Evolutionary conservation across 2,329 filamentous ascomycete genomes (phyloP), one percentile per base, ranked within the genome.

Genomic region (Thielaviopsis euricoi): DNA sequence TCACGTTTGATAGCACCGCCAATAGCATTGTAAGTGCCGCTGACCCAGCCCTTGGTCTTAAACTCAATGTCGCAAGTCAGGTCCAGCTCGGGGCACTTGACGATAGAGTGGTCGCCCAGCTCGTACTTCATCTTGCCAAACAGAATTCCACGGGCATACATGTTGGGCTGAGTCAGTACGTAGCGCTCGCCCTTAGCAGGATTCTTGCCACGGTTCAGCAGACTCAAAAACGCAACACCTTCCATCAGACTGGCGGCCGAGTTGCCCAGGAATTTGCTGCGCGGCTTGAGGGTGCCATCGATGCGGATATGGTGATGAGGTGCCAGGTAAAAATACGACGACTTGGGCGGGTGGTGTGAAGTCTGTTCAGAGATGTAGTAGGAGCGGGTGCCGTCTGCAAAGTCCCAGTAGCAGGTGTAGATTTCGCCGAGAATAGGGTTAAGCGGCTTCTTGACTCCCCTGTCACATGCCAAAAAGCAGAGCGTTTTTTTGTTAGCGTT

Each of bases 121-220:
- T 98, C 93, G 71, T 97, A 98, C 71, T 96, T 97, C 93, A 98
- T 97, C 71, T 96, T 97, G 53, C 93, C 93, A 66, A 98, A 96
- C 9, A 98, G 76, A 61, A 98, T 97, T 40, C 93, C 91, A 62
- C 93, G 82, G 22, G 91, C 93, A 70, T 98, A 98, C 89, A 98
- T 98, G 74, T 98, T 98, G 19, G 93, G 93, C 67, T 98, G 93
- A 4, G 93, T 97, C 56, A 97, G 73, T 66, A 94, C 87, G 71
- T 95, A 97, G 83, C 83, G 79, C 72, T 98, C 93, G 60, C 86
- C 86, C 62, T 75, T 78, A 53, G 77, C 74, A 29, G 74, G 76
- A 62, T 84, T 73, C 62, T 78, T 74, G 48, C 87, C 87, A 55
- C 86, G 78, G 69, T 96, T 96, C 63, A 90, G 69, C 56, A 98